A percentile compares a stretch with the other conserved stretches of the same genome.
Conservation (phyloP, 192 early-diverging fungal genomes). For the Funneliformis mosseae region DNA sequence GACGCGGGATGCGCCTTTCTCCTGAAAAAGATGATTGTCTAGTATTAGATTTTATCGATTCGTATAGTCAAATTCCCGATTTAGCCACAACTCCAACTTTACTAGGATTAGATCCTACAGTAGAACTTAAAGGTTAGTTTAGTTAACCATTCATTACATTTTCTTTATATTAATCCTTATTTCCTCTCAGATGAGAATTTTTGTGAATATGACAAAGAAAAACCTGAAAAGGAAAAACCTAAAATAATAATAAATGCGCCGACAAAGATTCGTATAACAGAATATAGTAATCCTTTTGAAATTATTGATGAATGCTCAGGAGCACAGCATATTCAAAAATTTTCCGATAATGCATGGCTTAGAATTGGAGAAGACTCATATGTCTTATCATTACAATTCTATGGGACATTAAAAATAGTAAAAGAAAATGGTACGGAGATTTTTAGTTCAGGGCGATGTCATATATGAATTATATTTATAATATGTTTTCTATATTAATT, state of each 20-base stretch:
- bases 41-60: slow-evolving; percentile 86
- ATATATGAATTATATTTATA: too few relatives aligned
- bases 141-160: neutral
- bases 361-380: slow-evolving; percentile 42
- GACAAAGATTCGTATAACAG: slow-evolving; percentile 45
- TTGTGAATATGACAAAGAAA: slow-evolving; percentile 32
- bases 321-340: slow-evolving; percentile 8
- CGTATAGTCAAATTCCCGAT: slow-evolving; percentile 46
- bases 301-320: slow-evolving; percentile 46
- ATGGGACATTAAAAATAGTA: slow-evolving; percentile 38
- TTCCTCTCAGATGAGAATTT: slow-evolving; percentile 37
- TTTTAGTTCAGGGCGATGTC: too few relatives aligned
- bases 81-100: slow-evolving; percentile 78
- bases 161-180: slow-evolving; percentile 10
- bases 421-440: slow-evolving; percentile 33
- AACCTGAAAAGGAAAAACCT: neutral
- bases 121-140: slow-evolving; percentile 51
- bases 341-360: slow-evolving; percentile 51
- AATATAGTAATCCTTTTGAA: slow-evolving; percentile 56
- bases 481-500: slow-evolving; percentile 28
- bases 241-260: slow-evolving; percentile 23
- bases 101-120: slow-evolving; percentile 70
- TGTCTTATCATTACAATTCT: slow-evolving; percentile 36
- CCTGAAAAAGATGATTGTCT: slow-evolving; percentile 75
- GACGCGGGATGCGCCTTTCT: slow-evolving; percentile 79